These are phyloP conservation scores for Cryptomeria japonica DNA, from an alignment of 75 land plant species.

Conservation along the genomic window DNA sequence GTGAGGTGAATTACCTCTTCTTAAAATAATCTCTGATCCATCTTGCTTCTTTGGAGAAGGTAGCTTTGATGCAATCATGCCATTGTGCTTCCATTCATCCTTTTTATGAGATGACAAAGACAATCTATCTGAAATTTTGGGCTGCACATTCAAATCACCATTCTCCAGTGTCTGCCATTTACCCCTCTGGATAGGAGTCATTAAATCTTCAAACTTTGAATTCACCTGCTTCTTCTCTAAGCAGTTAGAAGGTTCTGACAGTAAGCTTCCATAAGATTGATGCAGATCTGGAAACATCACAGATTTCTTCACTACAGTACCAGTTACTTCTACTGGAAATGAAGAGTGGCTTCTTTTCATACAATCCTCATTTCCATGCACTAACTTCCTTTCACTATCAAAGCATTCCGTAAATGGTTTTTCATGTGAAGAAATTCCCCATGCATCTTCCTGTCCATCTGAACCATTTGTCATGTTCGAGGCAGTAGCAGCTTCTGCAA, in stretches of 20 bases:
- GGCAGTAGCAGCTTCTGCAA: conserved; percentile 35
- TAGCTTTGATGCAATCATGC: neutral
- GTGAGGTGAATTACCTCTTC: neutral
- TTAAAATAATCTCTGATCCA: neutral
- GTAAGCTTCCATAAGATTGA: neutral
- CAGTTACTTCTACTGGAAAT: neutral
- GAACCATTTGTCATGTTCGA: neutral
- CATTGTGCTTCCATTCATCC: neutral
- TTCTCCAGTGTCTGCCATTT: neutral
- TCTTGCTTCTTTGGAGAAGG: conserved; percentile 11
- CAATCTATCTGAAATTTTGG: neutral
- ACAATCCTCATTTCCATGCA: neutral
- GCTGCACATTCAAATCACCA: neutral
- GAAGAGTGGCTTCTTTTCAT: neutral
- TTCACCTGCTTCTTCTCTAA: conserved; percentile 8
- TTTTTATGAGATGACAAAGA: neutral
- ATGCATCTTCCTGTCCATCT: conserved; percentile 3
- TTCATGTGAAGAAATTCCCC: neutral
- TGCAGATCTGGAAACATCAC: neutral
- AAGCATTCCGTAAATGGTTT: neutral
- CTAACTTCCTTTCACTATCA: neutral
- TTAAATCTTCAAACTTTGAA: neutral
- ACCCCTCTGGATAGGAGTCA: neutral
- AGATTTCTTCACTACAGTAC: neutral
- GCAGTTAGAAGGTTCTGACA: neutral